phyloP scores from a whole-genome alignment of 169 alveolate species.

The Plasmodium relictum region DNA sequence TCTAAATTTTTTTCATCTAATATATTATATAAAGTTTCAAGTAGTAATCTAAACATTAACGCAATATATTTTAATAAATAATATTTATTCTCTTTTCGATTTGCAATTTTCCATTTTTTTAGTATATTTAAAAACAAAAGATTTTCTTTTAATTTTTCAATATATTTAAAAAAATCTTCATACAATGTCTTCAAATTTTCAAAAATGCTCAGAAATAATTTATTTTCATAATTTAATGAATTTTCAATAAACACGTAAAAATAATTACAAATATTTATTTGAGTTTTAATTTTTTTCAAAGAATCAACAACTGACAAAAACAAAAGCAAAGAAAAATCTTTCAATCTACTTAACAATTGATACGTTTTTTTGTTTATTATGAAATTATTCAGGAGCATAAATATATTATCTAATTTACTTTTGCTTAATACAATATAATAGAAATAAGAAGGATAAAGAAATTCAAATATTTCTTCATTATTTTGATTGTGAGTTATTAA shows the following conservation, averaged over 20 bases:
- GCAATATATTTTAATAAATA: constrained; percentile 65
- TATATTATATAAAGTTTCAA: constrained; percentile 63
- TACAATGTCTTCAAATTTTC: constrained; percentile 29
- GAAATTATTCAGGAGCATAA: constrained; percentile 67
- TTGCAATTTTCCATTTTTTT: constrained; percentile 33
- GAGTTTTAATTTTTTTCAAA: constrained; percentile 48
- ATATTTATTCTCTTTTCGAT: constrained; percentile 13
- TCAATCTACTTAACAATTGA: neutral
- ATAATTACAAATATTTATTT: constrained; percentile 56
- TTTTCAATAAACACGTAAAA: constrained; percentile 75
- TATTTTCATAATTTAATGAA: constrained; percentile 61
- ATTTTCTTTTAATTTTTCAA: constrained; percentile 35
- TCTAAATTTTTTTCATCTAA: constrained; percentile 61
- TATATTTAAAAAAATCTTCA: constrained; percentile 22
- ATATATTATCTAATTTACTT: constrained; percentile 36
- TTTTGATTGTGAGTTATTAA: constrained; percentile 73
- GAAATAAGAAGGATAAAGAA: constrained; percentile 40
- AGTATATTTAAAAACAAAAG: constrained; percentile 3
- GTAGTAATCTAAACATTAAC: constrained; percentile 40
- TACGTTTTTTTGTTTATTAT: constrained; percentile 63
- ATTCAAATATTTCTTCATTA: constrained; percentile 27
- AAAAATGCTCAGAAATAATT: constrained; percentile 46
- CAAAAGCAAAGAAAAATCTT: constrained; percentile 52
- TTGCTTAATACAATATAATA: constrained; percentile 31
- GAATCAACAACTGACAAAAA: constrained; percentile 43